phyloP scores from a whole-genome alignment of 2,329 filamentous ascomycete species.

The Botrytis elliptica region DNA sequence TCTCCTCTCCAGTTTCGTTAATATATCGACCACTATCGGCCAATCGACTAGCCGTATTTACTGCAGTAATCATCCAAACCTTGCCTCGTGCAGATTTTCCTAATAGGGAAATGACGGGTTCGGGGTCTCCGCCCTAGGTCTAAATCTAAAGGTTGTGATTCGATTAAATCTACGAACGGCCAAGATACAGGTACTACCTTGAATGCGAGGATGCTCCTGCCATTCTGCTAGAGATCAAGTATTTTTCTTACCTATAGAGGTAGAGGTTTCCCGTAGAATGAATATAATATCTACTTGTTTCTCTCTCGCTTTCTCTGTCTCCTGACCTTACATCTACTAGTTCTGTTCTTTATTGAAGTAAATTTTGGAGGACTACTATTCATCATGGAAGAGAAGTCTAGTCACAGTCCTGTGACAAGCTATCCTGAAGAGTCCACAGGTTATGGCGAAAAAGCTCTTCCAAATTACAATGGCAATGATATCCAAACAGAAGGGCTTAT shows the following conservation, averaged over 20 bases:
- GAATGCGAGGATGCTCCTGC: neutral
- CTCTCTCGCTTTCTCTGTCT: neutral
- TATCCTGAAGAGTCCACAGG: slow-evolving; percentile 12
- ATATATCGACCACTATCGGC: neutral
- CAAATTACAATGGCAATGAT: neutral
- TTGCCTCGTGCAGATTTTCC: neutral
- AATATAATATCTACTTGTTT: neutral
- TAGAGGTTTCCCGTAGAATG: neutral
- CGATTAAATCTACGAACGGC: neutral
- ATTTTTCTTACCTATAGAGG: neutral
- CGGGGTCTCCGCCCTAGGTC: neutral
- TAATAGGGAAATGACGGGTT: slow-evolving; percentile 4
- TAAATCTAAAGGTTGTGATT: neutral
- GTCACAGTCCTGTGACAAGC: slow-evolving; percentile 10
- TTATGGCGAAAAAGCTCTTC: slow-evolving; percentile 22
- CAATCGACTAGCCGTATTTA: neutral
- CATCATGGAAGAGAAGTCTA: slow-evolving; percentile 24
- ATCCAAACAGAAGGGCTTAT: slow-evolving; percentile 18
- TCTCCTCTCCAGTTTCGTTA: neutral
- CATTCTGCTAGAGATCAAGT: neutral
- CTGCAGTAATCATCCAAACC: neutral
- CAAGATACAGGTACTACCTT: neutral
- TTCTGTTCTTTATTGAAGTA: neutral
- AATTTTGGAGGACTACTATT: neutral
- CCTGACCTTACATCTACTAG: neutral